Evolutionary conservation across 169 alveolate genomes (phyloP).

Genomic region (Cystoisospora suis): DNA sequence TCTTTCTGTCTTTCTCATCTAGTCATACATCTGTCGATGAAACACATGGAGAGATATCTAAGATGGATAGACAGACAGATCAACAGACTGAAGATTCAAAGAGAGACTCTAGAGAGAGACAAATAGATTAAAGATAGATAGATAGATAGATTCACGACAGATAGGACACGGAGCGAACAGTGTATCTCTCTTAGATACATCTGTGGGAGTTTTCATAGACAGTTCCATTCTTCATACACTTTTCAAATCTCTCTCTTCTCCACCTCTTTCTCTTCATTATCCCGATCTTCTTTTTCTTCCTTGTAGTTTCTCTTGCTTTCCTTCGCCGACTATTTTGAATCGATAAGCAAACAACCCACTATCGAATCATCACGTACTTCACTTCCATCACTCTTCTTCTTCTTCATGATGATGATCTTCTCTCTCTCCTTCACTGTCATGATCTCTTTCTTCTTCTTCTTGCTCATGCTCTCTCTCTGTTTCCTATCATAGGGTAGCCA

Average conservation of each 20-base stretch:
- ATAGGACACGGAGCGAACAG: background rate
- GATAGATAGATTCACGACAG: background rate
- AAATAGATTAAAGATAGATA: background rate
- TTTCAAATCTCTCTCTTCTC: background rate
- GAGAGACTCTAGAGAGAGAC: too few species aligned
- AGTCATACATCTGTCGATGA: background rate
- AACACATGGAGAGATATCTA: background rate
- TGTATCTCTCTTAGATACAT: too few species aligned
- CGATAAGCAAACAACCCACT: background rate
- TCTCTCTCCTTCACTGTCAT: background rate
- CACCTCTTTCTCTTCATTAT: background rate
- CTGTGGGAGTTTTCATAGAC: background rate
- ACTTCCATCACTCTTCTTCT: background rate
- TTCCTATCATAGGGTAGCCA: constrained; percentile 13
- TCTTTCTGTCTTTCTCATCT: background rate
- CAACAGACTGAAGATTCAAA: too few species aligned
- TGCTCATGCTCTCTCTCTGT: background rate
- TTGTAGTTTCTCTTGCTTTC: background rate
- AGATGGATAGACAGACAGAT: background rate
- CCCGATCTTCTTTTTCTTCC: background rate
- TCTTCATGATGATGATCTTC: background rate
- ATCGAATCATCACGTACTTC: background rate
- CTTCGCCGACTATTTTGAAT: background rate
- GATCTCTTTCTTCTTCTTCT: background rate
- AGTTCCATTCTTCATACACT: background rate